Base-by-base conservation (phyloP, 2,329 filamentous ascomycete species). In the Lecanoromycetidae sp. region DNA sequence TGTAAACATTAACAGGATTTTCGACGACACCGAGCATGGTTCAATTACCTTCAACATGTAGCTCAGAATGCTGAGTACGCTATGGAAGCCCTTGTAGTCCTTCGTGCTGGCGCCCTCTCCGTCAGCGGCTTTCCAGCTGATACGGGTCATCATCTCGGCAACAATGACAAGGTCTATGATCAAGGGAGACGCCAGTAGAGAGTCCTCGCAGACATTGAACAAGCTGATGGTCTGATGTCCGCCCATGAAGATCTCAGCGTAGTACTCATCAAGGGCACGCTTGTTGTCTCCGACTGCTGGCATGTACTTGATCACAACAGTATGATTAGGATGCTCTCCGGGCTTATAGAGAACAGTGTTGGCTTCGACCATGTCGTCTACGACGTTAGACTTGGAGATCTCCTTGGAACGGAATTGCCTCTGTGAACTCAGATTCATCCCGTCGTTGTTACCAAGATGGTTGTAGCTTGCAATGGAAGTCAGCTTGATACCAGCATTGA, bases 271-370 rank as follows among this genome's bases (percentile, higher is more conserved):
- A 46, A 98, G 76, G 46, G 91, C 91, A 63, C 91, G 87, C 80
- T 98, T 98, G 77, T 95, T 93, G 71, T 98, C 91, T 53, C 91
- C 91, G 40, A 98, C 91, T 54, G 88, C 87, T 29, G 91, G 91
- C 88, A 98, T 94, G 75, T 98, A 98, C 79, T 98, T 98, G 80
- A 98, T 98, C 58, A 98, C 91, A 51, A 98, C 91, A 51, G 86
- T 93, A 73, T 98, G 91, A 65, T 98, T 88, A 2, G 91, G 91
- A 67, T 96, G 88, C 71, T 98, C 91, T 57, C 82, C 87, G 60
- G 85, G 73, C 68, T 82, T 79, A 75, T 98, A 98, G 48, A 98
- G 76, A 41, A 96, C 80, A 42, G 70, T 73, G 72, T 98, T 98
- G 61, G 91, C 90, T 61, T 87, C 88, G 51, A 98, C 91, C 91